Percentiles rank a stretch among this genome's conserved stretches.
Evolutionary conservation across 2,329 filamentous ascomycete genomes (phyloP).

Genomic region (Alternaria sp.): DNA sequence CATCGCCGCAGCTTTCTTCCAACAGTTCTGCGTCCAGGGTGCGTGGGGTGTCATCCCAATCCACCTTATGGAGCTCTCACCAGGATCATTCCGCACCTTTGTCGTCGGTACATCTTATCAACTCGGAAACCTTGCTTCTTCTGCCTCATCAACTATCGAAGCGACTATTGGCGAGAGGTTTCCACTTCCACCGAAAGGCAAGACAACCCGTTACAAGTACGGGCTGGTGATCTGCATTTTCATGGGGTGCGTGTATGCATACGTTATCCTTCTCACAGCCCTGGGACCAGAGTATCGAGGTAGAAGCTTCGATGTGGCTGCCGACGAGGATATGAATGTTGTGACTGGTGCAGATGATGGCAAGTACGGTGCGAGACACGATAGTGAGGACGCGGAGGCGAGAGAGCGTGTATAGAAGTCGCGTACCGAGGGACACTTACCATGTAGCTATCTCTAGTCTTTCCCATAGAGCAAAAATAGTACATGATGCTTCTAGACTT

Average conservation of each 20-base stretch:
- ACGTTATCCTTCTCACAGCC: conserved; percentile 67
- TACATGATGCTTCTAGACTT: background rate
- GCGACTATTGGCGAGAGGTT: conserved; percentile 76
- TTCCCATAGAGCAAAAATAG: background rate
- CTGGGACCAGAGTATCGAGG: conserved; percentile 62
- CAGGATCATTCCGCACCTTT: conserved; percentile 74
- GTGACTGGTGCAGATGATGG: conserved; percentile 21
- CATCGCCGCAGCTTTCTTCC: conserved; percentile 83
- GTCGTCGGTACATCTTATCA: conserved; percentile 78
- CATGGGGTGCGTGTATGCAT: conserved; percentile 80
- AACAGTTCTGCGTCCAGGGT: conserved; percentile 60
- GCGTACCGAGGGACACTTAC: background rate
- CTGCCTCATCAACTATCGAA: conserved; percentile 76
- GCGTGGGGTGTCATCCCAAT: conserved; percentile 61
- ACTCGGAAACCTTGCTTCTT: conserved; percentile 75
- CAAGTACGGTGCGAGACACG: conserved; percentile 14
- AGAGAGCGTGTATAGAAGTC: background rate
- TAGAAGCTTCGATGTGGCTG: conserved; percentile 38
- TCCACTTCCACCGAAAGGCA: conserved; percentile 65
- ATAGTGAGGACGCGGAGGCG: conserved; percentile 10
- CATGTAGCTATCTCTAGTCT: background rate
- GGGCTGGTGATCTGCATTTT: conserved; percentile 89
- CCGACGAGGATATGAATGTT: conserved; percentile 43
- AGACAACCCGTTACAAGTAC: conserved; percentile 59
- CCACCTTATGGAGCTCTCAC: conserved; percentile 78